Percentiles rank a stretch among this genome's conserved stretches.
These are phyloP conservation scores for Irpex rosettiformis DNA, from an alignment of 1,284 basidiomycete genomes.

Conservation along the genomic window DNA sequence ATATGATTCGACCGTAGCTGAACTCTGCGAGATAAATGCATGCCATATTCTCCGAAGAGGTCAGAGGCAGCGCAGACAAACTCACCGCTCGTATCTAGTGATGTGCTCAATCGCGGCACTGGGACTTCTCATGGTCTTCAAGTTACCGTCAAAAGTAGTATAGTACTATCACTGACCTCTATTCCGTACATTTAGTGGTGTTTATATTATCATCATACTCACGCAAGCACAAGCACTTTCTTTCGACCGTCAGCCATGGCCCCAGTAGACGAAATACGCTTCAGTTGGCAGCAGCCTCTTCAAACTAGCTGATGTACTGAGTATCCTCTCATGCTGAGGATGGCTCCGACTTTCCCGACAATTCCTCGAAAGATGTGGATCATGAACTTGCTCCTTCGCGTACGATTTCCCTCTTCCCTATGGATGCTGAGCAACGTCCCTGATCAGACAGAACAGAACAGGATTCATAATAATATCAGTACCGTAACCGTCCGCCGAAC, in stretches of 20 bases:
- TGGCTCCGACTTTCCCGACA: not conserved
- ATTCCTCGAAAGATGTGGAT: too few species aligned
- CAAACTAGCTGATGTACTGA: too few species aligned
- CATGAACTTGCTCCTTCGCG: not conserved
- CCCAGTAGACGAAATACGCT: too few species aligned
- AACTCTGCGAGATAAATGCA: too few species aligned
- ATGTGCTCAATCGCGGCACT: not conserved
- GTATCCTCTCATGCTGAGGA: not conserved
- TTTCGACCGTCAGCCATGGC: too few species aligned
- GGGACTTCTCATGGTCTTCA: not conserved
- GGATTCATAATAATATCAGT: not conserved
- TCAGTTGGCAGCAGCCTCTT: too few species aligned
- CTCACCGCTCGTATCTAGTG: not conserved
- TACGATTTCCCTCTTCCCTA: not conserved
- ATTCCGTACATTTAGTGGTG: not conserved
- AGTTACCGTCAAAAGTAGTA: too few species aligned
- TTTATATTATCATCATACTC: not conserved
- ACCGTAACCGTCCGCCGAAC: not conserved
- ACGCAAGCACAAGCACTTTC: not conserved
- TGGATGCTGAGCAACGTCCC: not conserved
- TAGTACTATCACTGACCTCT: too few species aligned
- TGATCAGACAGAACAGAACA: not conserved
- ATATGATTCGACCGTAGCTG: too few species aligned
- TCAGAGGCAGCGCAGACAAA: not conserved
- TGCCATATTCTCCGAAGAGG: not conserved